phyloP scores from a whole-genome alignment of 176 grass and related monocot genomes.

The Avena insularis region DNA sequence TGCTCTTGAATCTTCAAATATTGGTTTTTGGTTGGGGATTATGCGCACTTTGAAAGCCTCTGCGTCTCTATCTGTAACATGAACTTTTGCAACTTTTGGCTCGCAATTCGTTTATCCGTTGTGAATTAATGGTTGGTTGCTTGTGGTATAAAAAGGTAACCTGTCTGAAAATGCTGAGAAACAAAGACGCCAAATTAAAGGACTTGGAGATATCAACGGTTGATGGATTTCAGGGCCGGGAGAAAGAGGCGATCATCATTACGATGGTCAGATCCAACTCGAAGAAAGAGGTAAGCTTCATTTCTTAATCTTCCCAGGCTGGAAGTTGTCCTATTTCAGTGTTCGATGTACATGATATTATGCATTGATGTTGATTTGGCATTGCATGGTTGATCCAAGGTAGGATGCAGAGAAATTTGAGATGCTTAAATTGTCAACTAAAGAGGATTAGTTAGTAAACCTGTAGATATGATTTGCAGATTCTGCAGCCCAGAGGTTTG shows the following conservation, averaged over 20 bases:
- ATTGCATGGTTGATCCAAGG: background rate
- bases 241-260: slow-evolving; percentile 97
- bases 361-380: slow-evolving; percentile 11
- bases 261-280: slow-evolving; percentile 96
- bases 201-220: slow-evolving; percentile 96
- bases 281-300: slow-evolving; percentile 77
- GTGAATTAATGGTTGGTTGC: background rate
- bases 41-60: background rate
- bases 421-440: background rate
- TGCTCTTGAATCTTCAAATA: background rate
- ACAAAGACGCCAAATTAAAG: slow-evolving; percentile 77
- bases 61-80: slow-evolving; percentile 8
- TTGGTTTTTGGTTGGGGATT: slow-evolving; percentile 12
- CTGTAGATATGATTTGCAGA: background rate
- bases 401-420: background rate
- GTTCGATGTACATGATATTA: slow-evolving; percentile 13
- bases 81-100: background rate
- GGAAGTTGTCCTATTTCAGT: background rate
- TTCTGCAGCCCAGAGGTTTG: no score
- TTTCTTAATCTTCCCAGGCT: slow-evolving; percentile 1
- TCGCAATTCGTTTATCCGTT: slow-evolving; percentile 8
- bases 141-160: slow-evolving; percentile 66
- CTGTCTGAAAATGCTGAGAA: slow-evolving; percentile 85
- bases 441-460: slow-evolving; percentile 1
- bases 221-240: slow-evolving; percentile 95